Evolutionary conservation across 2,329 filamentous ascomycete genomes (phyloP).

Genomic region (Taxawa tesnikishii): DNA sequence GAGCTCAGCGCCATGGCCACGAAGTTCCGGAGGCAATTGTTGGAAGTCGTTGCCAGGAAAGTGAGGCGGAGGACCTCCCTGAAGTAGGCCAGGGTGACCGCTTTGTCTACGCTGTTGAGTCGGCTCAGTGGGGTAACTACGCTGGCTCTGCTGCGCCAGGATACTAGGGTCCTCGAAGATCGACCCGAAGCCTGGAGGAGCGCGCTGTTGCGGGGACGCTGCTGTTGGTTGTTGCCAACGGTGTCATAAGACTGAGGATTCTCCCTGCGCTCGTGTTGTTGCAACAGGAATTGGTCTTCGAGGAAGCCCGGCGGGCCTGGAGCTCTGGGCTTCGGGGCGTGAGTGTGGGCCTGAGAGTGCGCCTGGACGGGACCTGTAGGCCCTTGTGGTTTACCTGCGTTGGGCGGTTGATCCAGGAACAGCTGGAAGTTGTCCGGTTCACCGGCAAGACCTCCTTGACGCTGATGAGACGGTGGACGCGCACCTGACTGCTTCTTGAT

Average conservation of each 20-base stretch:
- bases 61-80: constrained; percentile 14
- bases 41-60: constrained; percentile 7
- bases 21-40: constrained; percentile 7
- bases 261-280: constrained; percentile 9
- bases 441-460: constrained; percentile 13
- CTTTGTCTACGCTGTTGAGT: constrained; percentile 14
- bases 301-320: constrained; percentile 21
- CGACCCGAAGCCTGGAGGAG: constrained; percentile 21
- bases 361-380: background rate
- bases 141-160: constrained; percentile 17
- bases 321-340: constrained; percentile 22
- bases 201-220: constrained; percentile 15
- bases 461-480: constrained; percentile 20
- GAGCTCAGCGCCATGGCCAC: too few species aligned
- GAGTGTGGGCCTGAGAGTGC: constrained; percentile 17
- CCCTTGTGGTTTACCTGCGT: constrained; percentile 1
- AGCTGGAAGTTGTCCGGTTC: constrained; percentile 21
- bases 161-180: constrained; percentile 18
- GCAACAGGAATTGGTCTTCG: constrained; percentile 19
- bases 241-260: too few species aligned
- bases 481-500: constrained; percentile 49
- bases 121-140: constrained; percentile 13
- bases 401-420: constrained; percentile 20
- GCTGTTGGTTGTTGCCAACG: constrained; percentile 9
- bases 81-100: constrained; percentile 12